Conservation (phyloP, 371 early-diverging fungal species). For the Rhizomucor miehei region DNA sequence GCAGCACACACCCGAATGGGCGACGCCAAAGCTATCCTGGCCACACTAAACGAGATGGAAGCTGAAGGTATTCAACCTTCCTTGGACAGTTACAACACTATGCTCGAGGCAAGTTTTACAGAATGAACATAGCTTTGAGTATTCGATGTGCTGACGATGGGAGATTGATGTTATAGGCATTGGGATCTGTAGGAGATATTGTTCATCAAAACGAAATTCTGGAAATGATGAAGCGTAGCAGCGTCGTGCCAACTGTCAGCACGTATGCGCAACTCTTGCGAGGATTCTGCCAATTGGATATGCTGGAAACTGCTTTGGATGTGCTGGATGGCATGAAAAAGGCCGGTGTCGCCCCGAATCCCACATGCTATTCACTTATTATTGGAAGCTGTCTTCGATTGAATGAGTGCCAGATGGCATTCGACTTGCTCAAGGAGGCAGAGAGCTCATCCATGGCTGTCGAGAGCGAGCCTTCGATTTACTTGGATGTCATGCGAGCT, state of each 20-base stretch:
- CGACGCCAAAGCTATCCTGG: constrained; percentile 10
- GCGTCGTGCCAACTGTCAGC: constrained; percentile 21
- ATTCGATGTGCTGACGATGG: neutral
- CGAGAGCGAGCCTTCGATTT: constrained; percentile 38
- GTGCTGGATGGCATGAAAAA: constrained; percentile 46
- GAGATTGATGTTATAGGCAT: neutral
- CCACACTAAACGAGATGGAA: constrained; percentile 30
- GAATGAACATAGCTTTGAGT: neutral
- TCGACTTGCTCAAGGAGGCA: constrained; percentile 48
- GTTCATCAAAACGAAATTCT: constrained; percentile 12
- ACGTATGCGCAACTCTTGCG: constrained; percentile 46
- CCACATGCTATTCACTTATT: constrained; percentile 30
- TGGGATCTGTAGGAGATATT: constrained; percentile 1
- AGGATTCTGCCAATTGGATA: constrained; percentile 33
- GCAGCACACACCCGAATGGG: constrained; percentile 37
- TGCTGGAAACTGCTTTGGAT: constrained; percentile 47
- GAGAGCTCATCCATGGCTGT: constrained; percentile 39
- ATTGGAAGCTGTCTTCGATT: constrained; percentile 38
- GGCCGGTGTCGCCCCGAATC: constrained; percentile 30
- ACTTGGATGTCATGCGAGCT: constrained; percentile 46
- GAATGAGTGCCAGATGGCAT: constrained; percentile 39
- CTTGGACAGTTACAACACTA: constrained; percentile 31
- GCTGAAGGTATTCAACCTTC: constrained; percentile 23
- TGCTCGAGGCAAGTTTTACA: constrained; percentile 24
- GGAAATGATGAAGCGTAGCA: constrained; percentile 33